Conservation (phyloP, 495 filamentous ascomycete species). For the Podospora pseudocomata region DNA sequence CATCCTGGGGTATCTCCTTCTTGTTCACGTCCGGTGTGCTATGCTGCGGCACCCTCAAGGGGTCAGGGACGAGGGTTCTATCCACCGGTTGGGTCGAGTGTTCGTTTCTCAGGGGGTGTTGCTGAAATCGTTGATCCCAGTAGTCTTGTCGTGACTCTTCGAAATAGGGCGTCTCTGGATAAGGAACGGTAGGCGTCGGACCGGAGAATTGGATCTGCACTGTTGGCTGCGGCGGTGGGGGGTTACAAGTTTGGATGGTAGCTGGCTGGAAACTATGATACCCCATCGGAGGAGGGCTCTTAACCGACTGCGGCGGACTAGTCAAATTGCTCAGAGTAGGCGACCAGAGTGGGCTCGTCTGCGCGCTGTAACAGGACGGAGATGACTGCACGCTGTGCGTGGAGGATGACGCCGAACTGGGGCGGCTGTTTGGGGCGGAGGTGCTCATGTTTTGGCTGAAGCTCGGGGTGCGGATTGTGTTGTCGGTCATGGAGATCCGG, state of each 20-base stretch:
- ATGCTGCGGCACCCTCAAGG: background rate
- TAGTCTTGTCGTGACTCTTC: conserved; percentile 2
- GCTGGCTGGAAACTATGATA: background rate
- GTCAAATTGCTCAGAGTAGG: conserved; percentile 1
- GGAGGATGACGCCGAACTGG: conserved; percentile 8
- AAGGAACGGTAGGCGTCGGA: background rate
- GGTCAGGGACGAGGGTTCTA: background rate
- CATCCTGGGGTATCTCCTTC: background rate
- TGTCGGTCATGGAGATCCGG: background rate
- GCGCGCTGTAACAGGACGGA: conserved; percentile 11
- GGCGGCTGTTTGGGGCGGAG: conserved; percentile 9
- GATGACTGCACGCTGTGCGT: conserved; percentile 3
- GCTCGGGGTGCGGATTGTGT: background rate
- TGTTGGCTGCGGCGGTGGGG: background rate
- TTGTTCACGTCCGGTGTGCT: background rate
- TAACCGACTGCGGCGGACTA: conserved; percentile 1
- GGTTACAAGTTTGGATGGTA: background rate
- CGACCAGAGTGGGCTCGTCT: conserved; percentile 11
- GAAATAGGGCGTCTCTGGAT: conserved; percentile 10
- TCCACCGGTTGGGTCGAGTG: conserved; percentile 6
- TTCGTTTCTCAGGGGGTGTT: background rate
- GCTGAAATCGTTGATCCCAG: conserved; percentile 2
- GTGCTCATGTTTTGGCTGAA: background rate
- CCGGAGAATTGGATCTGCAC: background rate
- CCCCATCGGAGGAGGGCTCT: conserved; percentile 4